Evolutionary conservation across 768 basidiomycete species (phyloP).

Genomic region (Strobilomyces echinocephalus): DNA sequence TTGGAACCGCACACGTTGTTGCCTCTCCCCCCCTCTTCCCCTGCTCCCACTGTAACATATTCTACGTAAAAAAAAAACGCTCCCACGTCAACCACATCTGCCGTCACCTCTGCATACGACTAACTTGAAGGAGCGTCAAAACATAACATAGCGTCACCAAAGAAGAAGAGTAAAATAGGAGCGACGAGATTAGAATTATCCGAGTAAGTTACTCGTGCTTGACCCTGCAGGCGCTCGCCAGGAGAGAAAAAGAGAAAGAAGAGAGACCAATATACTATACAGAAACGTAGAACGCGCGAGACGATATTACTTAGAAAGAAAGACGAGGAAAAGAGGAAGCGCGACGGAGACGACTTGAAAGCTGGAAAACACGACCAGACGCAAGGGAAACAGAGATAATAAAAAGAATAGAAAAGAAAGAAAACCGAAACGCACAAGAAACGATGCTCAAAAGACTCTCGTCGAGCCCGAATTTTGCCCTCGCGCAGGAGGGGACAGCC

Average conservation of each 20-base stretch:
- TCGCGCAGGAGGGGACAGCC: constrained; percentile 27
- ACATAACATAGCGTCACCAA: constrained; percentile 12
- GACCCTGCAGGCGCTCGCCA: constrained; percentile 23
- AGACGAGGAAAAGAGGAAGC: not conserved
- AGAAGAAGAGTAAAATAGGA: constrained; percentile 5
- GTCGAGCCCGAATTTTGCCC: constrained; percentile 31
- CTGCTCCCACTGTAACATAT: not conserved
- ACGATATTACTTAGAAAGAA: not conserved
- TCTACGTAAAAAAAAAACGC: not conserved
- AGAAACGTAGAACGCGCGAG: constrained; percentile 12
- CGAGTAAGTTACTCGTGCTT: constrained; percentile 31
- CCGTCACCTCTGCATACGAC: not conserved
- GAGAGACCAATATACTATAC: constrained; percentile 20
- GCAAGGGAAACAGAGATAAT: not conserved
- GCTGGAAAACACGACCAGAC: not conserved
- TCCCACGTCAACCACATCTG: not conserved
- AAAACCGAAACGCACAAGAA: not conserved
- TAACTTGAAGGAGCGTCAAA: constrained; percentile 4
- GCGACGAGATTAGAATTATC: constrained; percentile 27
- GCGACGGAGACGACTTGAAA: not conserved
- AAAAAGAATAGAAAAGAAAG: not conserved
- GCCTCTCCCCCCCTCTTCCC: not conserved
- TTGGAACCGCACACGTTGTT: not conserved
- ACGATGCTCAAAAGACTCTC: constrained; percentile 24
- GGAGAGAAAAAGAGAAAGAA: not conserved